Base-by-base conservation (phyloP, 192 early-diverging fungal genomes). In the Funneliformis geosporum region DNA sequence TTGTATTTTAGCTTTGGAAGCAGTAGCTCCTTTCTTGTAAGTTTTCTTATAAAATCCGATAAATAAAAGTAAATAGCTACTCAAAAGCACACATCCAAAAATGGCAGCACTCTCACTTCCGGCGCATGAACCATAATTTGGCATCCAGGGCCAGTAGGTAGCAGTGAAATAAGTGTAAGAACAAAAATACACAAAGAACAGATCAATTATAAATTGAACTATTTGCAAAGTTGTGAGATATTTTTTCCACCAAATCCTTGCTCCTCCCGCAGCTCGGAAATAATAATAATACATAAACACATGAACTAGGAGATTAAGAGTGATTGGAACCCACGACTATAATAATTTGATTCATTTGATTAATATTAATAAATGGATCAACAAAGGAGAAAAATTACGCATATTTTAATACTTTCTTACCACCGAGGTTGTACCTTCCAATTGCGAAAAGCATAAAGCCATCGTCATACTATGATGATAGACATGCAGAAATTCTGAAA, bases 281-380 rank as follows among this genome's bases (percentile, higher is more conserved):
- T 95, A 95, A 86, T 94, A 95, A 83, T 92, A 94, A 88, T 95
- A 95, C 96, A 97, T 97, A 73, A 95, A 83, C 70, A 96, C 94
- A 80, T 97, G 96, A 25, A 97, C 94, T 75, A 88, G 88, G 84
- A 96, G 88, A 87, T 97, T 97, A 59, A 97, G 85, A 69, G 86
- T 86, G 76, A 97, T 92, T 38, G 91, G 90, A 40, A 94, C 92
- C 92, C 93, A 94, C 39, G 89, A 91, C 86, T 87, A 79, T 5
- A 11, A 43, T 75, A 39, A 88, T 18, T 55, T 55, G 47, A 21
- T 55, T 43, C 42, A 43, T 47, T 4, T 7, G 44, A 47, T 18
- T 55, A 55, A 21, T 55, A 16, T 4, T 12, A 16, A 55, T 55
- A 16, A 55, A 16, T 55, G 3, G n/a, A n/a, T n/a, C n/a, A n/a